phyloP scores from a whole-genome alignment of 2,329 filamentous ascomycete species.

The Diaporthe sp. region DNA sequence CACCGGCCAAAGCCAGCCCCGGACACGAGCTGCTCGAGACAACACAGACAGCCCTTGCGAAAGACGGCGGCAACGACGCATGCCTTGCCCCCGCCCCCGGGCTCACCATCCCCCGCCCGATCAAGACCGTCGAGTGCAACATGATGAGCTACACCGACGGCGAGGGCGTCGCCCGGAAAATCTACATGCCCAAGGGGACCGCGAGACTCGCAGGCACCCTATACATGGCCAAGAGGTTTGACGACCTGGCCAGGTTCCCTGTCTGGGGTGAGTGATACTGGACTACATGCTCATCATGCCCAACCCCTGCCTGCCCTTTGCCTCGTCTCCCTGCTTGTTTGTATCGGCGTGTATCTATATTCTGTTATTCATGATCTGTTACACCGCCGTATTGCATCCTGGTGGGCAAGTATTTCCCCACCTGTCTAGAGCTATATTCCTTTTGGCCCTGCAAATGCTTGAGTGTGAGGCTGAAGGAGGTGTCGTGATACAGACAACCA shows the following conservation, averaged over 20 bases:
- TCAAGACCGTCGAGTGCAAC: slow-evolving; percentile 21
- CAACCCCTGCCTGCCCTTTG: background rate
- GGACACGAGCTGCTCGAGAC: background rate
- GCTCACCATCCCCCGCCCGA: background rate
- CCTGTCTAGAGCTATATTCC: too few relatives aligned
- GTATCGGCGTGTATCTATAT: too few relatives aligned
- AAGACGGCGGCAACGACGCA: background rate
- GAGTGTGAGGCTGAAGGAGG: background rate
- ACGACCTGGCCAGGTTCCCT: slow-evolving; percentile 18
- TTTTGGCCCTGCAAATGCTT: background rate
- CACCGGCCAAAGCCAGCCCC: background rate
- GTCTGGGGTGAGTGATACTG: background rate
- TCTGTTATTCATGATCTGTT: background rate
- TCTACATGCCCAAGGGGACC: slow-evolving; percentile 23
- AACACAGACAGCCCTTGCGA: background rate
- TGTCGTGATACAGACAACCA: background rate
- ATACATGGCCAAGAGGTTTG: background rate
- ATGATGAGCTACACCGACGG: background rate
- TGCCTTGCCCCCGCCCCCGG: too few relatives aligned
- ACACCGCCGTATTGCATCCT: too few relatives aligned
- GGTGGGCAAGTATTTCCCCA: background rate
- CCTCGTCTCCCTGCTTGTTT: background rate
- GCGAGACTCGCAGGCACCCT: background rate
- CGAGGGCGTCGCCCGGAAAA: background rate
- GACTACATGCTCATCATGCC: background rate